Conservation (phyloP, 1,284 basidiomycete species). For the Apiotrichum porosum region DNA sequence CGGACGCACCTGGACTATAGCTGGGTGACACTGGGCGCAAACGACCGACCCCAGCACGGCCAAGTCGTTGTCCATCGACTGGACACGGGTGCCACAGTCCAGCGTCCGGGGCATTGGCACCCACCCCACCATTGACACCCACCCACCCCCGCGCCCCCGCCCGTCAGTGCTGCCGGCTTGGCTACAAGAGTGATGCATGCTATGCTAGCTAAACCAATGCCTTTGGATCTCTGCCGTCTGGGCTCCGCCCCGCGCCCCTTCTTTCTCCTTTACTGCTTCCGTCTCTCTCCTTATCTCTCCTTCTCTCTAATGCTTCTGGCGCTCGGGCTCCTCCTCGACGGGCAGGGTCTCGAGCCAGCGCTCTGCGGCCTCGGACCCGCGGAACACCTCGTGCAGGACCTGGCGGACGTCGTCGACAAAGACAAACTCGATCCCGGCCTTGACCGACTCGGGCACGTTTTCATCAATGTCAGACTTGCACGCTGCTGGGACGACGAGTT, state of each 20-base stretch:
- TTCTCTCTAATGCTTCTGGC: constrained; percentile 11
- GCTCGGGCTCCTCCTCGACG: constrained; percentile 29
- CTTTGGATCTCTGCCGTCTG: neutral
- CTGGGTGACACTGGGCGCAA: too few species aligned
- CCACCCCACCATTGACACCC: too few species aligned
- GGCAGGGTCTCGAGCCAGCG: constrained; percentile 61
- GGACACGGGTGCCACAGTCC: too few species aligned
- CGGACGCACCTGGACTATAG: too few species aligned
- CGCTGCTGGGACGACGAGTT: constrained; percentile 72
- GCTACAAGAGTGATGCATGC: constrained; percentile 16
- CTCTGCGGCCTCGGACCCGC: constrained; percentile 57
- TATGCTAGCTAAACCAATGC: constrained; percentile 4
- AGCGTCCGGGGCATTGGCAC: too few species aligned
- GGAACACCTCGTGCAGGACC: constrained; percentile 80
- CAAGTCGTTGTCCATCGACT: too few species aligned
- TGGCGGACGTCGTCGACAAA: constrained; percentile 84
- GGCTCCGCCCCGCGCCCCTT: too few species aligned
- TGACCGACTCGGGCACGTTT: constrained; percentile 90
- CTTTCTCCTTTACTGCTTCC: neutral
- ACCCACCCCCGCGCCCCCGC: too few species aligned
- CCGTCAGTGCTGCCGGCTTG: too few species aligned
- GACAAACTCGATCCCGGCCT: constrained; percentile 85
- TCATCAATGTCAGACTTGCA: constrained; percentile 90
- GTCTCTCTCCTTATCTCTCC: neutral
- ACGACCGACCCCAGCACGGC: too few species aligned